Conservation (phyloP, 768 basidiomycete genomes). For the Clavaria fumosa region DNA sequence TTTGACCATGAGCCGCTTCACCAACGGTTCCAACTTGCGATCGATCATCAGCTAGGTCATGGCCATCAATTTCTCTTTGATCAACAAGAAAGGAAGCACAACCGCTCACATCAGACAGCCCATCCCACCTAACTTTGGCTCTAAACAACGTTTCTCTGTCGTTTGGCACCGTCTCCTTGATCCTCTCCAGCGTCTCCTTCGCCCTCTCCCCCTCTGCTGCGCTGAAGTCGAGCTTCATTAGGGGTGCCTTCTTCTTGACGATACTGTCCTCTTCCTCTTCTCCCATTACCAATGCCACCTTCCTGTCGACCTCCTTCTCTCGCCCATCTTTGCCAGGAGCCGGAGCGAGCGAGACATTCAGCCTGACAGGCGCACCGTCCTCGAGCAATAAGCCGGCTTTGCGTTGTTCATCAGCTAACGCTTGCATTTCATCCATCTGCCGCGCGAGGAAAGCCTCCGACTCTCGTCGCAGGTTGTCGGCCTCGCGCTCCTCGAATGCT, state of each 20-base stretch:
- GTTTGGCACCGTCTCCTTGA: conserved; percentile 55
- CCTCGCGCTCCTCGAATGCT: conserved; percentile 69
- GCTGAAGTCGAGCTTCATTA: conserved; percentile 86
- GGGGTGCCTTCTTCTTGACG: conserved; percentile 68
- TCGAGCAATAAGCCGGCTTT: conserved; percentile 83
- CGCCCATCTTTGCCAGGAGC: conserved; percentile 26
- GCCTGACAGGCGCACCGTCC: conserved; percentile 79
- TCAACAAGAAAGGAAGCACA: conserved; percentile 2
- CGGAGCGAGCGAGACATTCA: conserved; percentile 59
- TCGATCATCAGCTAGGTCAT: conserved; percentile 53
- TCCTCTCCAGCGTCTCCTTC: conserved; percentile 65
- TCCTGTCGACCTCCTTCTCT: conserved; percentile 36
- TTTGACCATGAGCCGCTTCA: conserved; percentile 70
- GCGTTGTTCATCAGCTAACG: conserved; percentile 78
- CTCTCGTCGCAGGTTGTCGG: conserved; percentile 74
- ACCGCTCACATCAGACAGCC: conserved; percentile 61
- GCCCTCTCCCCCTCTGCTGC: conserved; percentile 72
- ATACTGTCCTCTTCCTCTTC: conserved; percentile 81
- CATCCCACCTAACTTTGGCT: conserved; percentile 84
- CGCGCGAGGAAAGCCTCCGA: conserved; percentile 87
- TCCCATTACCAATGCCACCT: conserved; percentile 52
- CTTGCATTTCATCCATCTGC: conserved; percentile 94
- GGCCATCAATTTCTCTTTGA: conserved; percentile 9
- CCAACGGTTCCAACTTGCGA: conserved; percentile 72
- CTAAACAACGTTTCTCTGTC: conserved; percentile 73